A percentile compares a stretch with the other conserved stretches of the same genome.
phyloP scores from a whole-genome alignment of 2,329 filamentous ascomycete species.

The Fusarium brachygibbosum region DNA sequence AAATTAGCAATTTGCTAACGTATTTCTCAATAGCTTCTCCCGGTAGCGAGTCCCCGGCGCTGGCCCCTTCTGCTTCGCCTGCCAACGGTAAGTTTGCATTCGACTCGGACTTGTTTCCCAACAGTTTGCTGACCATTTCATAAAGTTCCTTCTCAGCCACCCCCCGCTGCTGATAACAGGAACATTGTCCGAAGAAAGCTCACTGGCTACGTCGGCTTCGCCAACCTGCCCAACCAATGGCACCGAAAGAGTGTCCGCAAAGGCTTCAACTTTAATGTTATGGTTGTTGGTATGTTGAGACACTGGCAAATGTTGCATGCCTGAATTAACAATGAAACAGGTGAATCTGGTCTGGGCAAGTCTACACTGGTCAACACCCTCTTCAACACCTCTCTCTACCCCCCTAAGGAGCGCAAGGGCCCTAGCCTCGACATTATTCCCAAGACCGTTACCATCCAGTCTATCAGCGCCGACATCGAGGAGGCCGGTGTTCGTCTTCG shows the following conservation, averaged over 20 bases:
- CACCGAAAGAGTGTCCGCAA: slow-evolving; percentile 99
- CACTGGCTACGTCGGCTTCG: slow-evolving; percentile 98
- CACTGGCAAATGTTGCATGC: neutral
- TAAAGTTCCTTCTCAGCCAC: slow-evolving; percentile 56
- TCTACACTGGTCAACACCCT: slow-evolving; percentile 99
- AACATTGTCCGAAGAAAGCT: slow-evolving; percentile 99
- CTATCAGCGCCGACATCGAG: slow-evolving; percentile 96
- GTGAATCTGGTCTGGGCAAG: slow-evolving; percentile 99
- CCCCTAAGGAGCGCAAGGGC: slow-evolving; percentile 97
- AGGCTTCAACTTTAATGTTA: slow-evolving; percentile 99
- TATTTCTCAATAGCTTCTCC: slow-evolving; percentile 59
- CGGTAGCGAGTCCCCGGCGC: slow-evolving; percentile 60
- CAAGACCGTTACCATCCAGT: slow-evolving; percentile 96
- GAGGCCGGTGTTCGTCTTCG: slow-evolving; percentile 98
- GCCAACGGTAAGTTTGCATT: slow-evolving; percentile 55
- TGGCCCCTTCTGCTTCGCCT: slow-evolving; percentile 58
- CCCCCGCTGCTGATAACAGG: slow-evolving; percentile 74
- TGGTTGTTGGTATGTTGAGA: slow-evolving; percentile 90
- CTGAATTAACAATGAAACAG: slow-evolving; percentile 60
- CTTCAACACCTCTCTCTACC: slow-evolving; percentile 99
- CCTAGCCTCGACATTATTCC: slow-evolving; percentile 98
- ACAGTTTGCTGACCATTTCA: slow-evolving; percentile 12
- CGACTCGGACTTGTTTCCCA: too few relatives aligned
- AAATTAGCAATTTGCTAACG: slow-evolving; percentile 53
- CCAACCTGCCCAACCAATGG: slow-evolving; percentile 99